Evolutionary conservation across 2,329 filamentous ascomycete species (phyloP), one percentile per base, ranked within the genome.

Genomic region (Tothia fuscella): DNA sequence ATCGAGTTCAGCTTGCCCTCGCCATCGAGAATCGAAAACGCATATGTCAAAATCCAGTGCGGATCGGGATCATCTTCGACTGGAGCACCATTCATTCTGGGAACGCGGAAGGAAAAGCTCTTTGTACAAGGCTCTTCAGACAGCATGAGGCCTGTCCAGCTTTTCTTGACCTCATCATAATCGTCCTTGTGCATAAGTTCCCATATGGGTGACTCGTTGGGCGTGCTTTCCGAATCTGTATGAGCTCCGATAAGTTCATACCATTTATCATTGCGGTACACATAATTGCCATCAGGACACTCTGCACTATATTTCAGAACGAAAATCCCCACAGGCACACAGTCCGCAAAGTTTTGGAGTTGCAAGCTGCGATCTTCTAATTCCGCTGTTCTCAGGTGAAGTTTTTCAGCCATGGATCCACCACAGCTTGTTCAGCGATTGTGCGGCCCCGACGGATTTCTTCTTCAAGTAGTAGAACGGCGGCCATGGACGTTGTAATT

Each of bases 11-110:
- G 20, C 6, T 20, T 33, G 17, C 42, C 42, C 6, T 44, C 38
- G 2, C 17, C 26, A 21, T 44, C 38, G 13, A 32, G 20, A 22
- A 41, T 38, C 13, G 38, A 24, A 34, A 25, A 41, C 6, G 42
- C 26, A 5, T 9, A 35, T 3, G 25, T 6, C 19, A 35, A n/a
- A 21, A 35, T 35, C 33, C 33, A 35, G n/a, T n/a, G n/a, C n/a
- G n/a, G n/a, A n/a, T n/a, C n/a, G n/a, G n/a, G n/a, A n/a, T n/a
- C n/a, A n/a, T n/a, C n/a, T n/a, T n/a, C n/a, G n/a, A n/a, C n/a
- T n/a, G n/a, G n/a, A n/a, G n/a, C n/a, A n/a, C n/a, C n/a, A n/a
- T n/a, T n/a, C n/a, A n/a, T n/a, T n/a, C n/a, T n/a, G n/a, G n/a
- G n/a, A n/a, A n/a, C n/a, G n/a, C n/a, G n/a, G n/a, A n/a, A n/a